These are phyloP conservation scores for Lachancea meyersii DNA, from an alignment of 805 yeast species.

Conservation along the genomic window DNA sequence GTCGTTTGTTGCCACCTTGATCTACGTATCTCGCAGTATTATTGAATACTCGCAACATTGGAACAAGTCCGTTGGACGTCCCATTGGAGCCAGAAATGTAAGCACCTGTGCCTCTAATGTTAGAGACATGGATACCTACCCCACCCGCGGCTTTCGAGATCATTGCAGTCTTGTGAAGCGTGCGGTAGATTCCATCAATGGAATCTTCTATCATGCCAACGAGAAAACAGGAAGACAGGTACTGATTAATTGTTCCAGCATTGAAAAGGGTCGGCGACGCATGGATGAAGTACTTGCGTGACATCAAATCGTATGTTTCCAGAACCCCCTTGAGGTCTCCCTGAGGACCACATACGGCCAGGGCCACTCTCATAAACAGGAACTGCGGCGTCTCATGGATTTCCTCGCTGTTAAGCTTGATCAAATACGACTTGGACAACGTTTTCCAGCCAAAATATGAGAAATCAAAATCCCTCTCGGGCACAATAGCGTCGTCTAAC, in stretches of 20 bases:
- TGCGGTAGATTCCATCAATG: conserved; percentile 86
- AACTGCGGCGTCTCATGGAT: conserved; percentile 80
- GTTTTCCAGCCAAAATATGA: conserved; percentile 88
- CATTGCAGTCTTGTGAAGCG: conserved; percentile 78
- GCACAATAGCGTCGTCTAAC: conserved; percentile 63
- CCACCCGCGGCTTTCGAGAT: conserved; percentile 95
- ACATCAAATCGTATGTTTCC: conserved; percentile 84
- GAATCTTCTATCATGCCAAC: conserved; percentile 89
- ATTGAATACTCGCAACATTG: conserved; percentile 90
- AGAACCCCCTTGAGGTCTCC: conserved; percentile 51
- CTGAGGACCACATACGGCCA: conserved; percentile 75
- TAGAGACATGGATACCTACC: conserved; percentile 79
- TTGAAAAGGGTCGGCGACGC: conserved; percentile 93
- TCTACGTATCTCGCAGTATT: conserved; percentile 94
- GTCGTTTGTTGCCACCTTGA: conserved; percentile 96
- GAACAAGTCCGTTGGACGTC: conserved; percentile 82
- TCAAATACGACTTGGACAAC: conserved; percentile 72
- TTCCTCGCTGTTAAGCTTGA: conserved; percentile 50
- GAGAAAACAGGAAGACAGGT: conserved; percentile 87
- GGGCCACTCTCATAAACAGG: conserved; percentile 79
- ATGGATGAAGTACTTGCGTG: conserved; percentile 70
- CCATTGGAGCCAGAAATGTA: conserved; percentile 89
- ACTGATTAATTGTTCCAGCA: conserved; percentile 79
- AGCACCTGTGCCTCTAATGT: conserved; percentile 77
- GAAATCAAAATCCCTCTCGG: conserved; percentile 65